Evolutionary conservation across 2,329 filamentous ascomycete species (phyloP).

Genomic region (Fusarium sp.): DNA sequence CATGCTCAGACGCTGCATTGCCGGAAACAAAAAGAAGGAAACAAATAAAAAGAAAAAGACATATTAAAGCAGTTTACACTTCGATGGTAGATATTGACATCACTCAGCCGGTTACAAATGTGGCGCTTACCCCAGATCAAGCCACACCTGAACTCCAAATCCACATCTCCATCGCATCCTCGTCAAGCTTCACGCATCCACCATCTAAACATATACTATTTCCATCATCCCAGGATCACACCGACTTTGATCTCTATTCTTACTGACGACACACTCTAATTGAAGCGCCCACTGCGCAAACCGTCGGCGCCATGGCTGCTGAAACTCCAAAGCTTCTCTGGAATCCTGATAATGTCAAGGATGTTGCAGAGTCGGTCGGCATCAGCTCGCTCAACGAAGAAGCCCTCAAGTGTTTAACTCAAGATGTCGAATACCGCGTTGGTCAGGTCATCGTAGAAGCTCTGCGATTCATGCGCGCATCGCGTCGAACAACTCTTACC

Average conservation of each 20-base stretch:
- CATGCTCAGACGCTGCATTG: rapidly evolving
- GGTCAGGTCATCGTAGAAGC: slow-evolving; percentile 94
- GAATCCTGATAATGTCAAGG: slow-evolving; percentile 95
- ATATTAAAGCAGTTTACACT: neutral
- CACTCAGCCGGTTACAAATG: neutral
- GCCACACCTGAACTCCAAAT: slow-evolving; percentile 20
- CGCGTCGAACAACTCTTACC: slow-evolving; percentile 85
- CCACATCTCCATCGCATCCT: slow-evolving; percentile 22
- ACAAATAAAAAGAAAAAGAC: neutral
- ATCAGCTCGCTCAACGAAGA: slow-evolving; percentile 86
- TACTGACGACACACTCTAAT: neutral
- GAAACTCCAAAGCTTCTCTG: slow-evolving; percentile 74
- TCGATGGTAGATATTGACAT: neutral
- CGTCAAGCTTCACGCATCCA: slow-evolving; percentile 20
- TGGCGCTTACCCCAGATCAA: slow-evolving; percentile 18
- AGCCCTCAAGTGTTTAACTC: slow-evolving; percentile 85
- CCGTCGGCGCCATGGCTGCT: slow-evolving; percentile 50
- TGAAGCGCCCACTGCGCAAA: neutral
- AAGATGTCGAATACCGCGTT: slow-evolving; percentile 95
- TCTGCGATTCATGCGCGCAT: slow-evolving; percentile 94
- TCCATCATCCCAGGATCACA: neutral
- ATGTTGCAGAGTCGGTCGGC: slow-evolving; percentile 96
- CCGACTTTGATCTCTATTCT: neutral
- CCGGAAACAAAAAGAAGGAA: neutral
- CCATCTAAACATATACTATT: slow-evolving; percentile 1